A percentile compares a stretch with the other conserved stretches of the same genome.
Evolutionary conservation across 2,329 filamentous ascomycete genomes (phyloP).

Genomic region (Fusarium nelsonii): DNA sequence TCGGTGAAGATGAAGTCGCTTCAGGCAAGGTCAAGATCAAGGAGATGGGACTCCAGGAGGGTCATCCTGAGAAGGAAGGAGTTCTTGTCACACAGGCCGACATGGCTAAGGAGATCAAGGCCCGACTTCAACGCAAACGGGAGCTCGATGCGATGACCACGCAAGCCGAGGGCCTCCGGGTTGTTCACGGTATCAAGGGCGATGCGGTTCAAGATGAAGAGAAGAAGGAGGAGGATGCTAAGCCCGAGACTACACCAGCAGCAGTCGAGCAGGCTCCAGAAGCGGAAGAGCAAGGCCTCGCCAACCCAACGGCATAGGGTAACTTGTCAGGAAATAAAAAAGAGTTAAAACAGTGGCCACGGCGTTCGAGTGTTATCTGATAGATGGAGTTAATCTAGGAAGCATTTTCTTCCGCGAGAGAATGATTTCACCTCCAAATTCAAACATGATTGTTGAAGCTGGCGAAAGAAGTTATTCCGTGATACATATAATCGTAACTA

Average conservation of each 20-base stretch:
- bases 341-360: conserved; percentile 33
- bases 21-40: conserved; percentile 90
- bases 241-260: conserved; percentile 27
- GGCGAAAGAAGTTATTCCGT: conserved; percentile 23
- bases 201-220: conserved; percentile 29
- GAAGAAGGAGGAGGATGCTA: conserved; percentile 27
- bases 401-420: conserved; percentile 6
- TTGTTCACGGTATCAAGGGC: conserved; percentile 61
- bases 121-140: conserved; percentile 57
- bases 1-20: conserved; percentile 90
- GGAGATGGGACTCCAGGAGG: conserved; percentile 78
- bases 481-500: conserved; percentile 13
- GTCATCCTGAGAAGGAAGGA: conserved; percentile 91
- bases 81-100: conserved; percentile 75
- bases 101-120: conserved; percentile 73
- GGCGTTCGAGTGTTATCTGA: conserved; percentile 33
- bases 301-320: conserved; percentile 27
- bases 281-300: conserved; percentile 26
- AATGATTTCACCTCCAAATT: conserved; percentile 10
- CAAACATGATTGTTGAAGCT: background rate
- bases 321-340: conserved; percentile 30
- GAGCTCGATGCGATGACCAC: conserved; percentile 59
- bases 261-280: conserved; percentile 22
- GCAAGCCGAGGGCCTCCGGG: conserved; percentile 60
- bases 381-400: conserved; percentile 25